These are phyloP conservation scores for Hymenoscyphus infarciens DNA, from an alignment of 2,329 filamentous ascomycete species.

Conservation along the genomic window DNA sequence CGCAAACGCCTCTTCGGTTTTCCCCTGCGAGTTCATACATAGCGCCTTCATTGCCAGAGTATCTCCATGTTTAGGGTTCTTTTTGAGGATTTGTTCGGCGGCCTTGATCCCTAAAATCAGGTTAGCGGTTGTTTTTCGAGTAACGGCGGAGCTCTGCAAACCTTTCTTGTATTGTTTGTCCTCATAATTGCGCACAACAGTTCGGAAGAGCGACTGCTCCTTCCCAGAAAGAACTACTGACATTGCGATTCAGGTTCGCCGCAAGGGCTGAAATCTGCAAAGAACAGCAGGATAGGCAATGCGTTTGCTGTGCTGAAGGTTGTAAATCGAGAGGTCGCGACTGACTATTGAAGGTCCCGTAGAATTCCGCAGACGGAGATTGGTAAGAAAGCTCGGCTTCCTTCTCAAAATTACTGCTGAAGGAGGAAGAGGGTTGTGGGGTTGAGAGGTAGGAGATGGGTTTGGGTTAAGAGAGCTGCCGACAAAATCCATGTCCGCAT, in stretches of 20 bases:
- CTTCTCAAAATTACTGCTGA: not conserved
- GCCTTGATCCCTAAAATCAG: conserved; percentile 69
- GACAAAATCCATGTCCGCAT: no score
- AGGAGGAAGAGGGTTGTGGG: not conserved
- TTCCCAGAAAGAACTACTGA: conserved; percentile 76
- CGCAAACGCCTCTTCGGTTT: conserved; percentile 89
- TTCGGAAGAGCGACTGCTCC: conserved; percentile 89
- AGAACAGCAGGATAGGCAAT: not conserved
- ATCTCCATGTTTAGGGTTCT: conserved; percentile 93
- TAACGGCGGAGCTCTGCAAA: conserved; percentile 32
- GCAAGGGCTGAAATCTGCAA: not conserved
- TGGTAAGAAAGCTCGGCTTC: not conserved
- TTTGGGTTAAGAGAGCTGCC: not conserved
- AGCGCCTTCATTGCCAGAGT: conserved; percentile 99
- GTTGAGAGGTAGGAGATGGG: not conserved
- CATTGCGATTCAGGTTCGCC: conserved; percentile 44
- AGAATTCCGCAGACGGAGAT: not conserved
- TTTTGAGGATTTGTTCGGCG: conserved; percentile 93
- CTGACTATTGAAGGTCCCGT: not conserved
- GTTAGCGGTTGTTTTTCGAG: conserved; percentile 14
- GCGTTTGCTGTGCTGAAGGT: not conserved
- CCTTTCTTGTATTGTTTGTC: conserved; percentile 96
- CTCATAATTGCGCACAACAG: conserved; percentile 94
- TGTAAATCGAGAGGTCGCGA: not conserved
- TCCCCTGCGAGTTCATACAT: conserved; percentile 89